Base-by-base conservation (phyloP, 148 eudicot species). In the Fallopia convolvulus region DNA sequence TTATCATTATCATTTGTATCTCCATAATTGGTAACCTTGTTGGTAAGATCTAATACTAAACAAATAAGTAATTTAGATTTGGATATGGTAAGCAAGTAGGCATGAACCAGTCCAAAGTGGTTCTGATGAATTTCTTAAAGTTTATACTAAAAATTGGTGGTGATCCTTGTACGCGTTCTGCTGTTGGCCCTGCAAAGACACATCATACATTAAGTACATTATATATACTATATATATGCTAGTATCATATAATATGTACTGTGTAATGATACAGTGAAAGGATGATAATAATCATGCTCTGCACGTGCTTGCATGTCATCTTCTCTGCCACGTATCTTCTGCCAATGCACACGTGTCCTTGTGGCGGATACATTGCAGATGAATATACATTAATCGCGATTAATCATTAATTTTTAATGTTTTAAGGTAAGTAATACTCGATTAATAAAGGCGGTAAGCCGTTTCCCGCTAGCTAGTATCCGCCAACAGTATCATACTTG, bases 301-400 rank as follows among this genome's bases (percentile, higher is more conserved):
- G 75, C 75, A 73, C 75, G 75, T 73, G 75, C 75, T 73, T 73
- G 75, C 75, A 73, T 73, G 75, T 73, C 50, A 73, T 15, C 55
- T 42, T 73, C 55, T 1, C 15, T 9, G 75, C 75, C 53, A 73
- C 75, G 75, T 73, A 48, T 48, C 75, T 14, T 73, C 33, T 44
- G 53, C 6, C 33, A 6, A 42, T 48, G 14, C 55, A 44, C 55
- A 73, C 75, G 75, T 73, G 75, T 73, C 75, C 75, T 12, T 36
- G 23, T 39, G 70, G 6, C 17, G 39, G 15, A 61, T 63, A 30
- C 30, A 9, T 30, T 23, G 36, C 66, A 60, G 66, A 60, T 21
- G 30, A 60, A 60, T n/a, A 26, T 26, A 30, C 70, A 30, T 11
- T 63, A 63, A 11, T 40, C 39, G 39, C 15, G 11, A 55, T 63